Evolutionary conservation across 1,284 basidiomycete genomes (phyloP), one percentile per base, ranked within the genome.

Genomic region (Trametes hirsuta): DNA sequence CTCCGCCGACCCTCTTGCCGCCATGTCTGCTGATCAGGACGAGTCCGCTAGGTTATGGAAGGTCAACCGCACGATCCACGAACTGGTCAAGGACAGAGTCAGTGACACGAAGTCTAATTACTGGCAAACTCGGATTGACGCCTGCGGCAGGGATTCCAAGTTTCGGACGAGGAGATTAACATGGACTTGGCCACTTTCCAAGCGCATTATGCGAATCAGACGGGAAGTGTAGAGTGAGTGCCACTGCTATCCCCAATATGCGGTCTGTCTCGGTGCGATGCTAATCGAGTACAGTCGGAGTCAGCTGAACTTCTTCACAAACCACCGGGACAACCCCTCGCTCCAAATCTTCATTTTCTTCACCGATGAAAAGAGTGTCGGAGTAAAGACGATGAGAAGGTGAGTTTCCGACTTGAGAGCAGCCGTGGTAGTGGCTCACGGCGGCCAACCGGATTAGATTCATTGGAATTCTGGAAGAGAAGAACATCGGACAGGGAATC

Each of bases 381-480:
- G 94, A 61, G 94, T 98, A 54, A 95, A 95, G 76, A 93, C 94
- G 3, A 97, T 98, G 93, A 84, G 95, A 79, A 95, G 93, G 95
- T 97, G 73, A 65, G 91, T 81, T 21, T n/a, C 36, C 41, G 36
- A 14, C 24, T 40, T 37, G 47, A 25, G 46, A n/a, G 10, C 3
- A 6, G 45, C 6, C 22, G 21, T 49, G 44, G 18, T 9, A 2
- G 15, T 37, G n/a, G 15, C 37, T 42, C 15, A 30, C 40, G 37
- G 53, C 24, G 14, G 14, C 50, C 47, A 44, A 18, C 18, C 40
- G 21, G n/a, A 12, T 39, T 73, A 97, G 95, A 72, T 82, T 98
- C 67, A 84, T 97, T 55, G 81, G 82, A 58, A 93, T 95, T 63
- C 81, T 98, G 51, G 94, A 97, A 72, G 91, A 94, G 74, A 93